Evolutionary conservation across 1,284 basidiomycete genomes (phyloP), one percentile per base, ranked within the genome.

Genomic region (Tremellales sp.): DNA sequence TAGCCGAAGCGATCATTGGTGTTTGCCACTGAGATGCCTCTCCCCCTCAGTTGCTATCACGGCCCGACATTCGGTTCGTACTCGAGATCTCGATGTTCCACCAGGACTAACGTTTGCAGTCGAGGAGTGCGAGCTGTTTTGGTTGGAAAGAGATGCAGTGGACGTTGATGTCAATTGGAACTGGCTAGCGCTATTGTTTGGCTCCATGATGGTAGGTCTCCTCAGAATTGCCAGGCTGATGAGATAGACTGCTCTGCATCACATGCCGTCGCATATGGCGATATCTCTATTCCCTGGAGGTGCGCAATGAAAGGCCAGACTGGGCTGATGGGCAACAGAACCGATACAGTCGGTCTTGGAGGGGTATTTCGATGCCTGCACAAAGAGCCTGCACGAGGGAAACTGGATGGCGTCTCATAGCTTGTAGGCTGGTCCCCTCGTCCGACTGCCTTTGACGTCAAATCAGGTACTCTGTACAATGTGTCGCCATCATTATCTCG

Each of bases 91-190:
- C n/a, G 34, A 18, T 8, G 24, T 7, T 22, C 39, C 19, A 5
- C 12, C n/a, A 7, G 27, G 19, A 5, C 4, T 3, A 26, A n/a
- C n/a, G n/a, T n/a, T n/a, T n/a, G 27, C 18, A 48, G 37, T n/a
- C 4, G 26, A 41, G n/a, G 56, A 58, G 38, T 45, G 50, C 37
- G 53, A 58, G 8, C 43, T 53, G 10, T 58, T 55, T 31, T 58
- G 56, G 56, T 34, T 34, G 2, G 56, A 58, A 25, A 41, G 46
- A 5, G 48, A 40, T 1, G 24, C 50, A 24, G 53, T 43, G 13
- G 50, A 55, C 21, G 53, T 58, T 18, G 56, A 58, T 27, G 48
- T 55, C 33, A 58, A 58, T 46, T 50, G 45, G 43, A 31, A 37
- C 22, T 58, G 50, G 43, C 48, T 58, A 12, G 53, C 53, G 3